These are phyloP conservation scores for Durusdinium trenchii DNA, from an alignment of 73 alveolate genomes.

Conservation along the genomic window DNA sequence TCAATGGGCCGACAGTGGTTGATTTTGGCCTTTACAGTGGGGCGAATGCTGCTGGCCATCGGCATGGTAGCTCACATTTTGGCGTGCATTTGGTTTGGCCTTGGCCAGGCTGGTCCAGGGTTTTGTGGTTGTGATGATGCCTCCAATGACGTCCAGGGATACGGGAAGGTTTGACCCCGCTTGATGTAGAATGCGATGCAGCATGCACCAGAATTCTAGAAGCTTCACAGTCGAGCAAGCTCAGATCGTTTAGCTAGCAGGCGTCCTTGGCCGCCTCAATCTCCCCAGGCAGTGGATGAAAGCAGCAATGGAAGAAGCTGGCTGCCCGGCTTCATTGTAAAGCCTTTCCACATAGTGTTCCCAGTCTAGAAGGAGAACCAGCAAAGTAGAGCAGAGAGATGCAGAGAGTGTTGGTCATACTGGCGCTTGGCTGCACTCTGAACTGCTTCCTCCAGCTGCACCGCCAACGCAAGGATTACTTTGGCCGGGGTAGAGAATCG, in stretches of 20 bases:
- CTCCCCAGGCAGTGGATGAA: conserved; percentile 1
- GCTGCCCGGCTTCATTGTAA: neutral
- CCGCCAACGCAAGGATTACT: too few relatives aligned
- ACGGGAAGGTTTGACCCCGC: neutral
- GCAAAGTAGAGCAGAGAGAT: too few relatives aligned
- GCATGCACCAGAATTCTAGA: neutral
- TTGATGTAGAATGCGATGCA: neutral
- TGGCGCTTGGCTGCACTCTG: too few relatives aligned
- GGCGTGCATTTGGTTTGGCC: conserved; percentile 91
- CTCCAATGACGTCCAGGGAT: neutral
- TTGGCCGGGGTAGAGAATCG: too few relatives aligned
- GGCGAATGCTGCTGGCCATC: conserved; percentile 67
- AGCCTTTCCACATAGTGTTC: neutral
- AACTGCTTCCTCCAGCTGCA: too few relatives aligned
- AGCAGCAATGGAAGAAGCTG: conserved; percentile 41
- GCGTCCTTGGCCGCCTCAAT: too few relatives aligned
- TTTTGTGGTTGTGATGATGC: neutral
- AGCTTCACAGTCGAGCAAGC: neutral
- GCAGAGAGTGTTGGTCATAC: too few relatives aligned
- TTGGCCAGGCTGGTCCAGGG: conserved; percentile 66
- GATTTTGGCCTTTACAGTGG: conserved; percentile 72
- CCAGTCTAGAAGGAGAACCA: too few relatives aligned
- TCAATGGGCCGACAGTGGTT: conserved; percentile 84
- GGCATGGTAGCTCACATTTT: conserved; percentile 85
- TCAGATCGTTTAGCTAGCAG: neutral